phyloP scores from a whole-genome alignment of 768 basidiomycete species.

The Amanita pseudoporphyria region DNA sequence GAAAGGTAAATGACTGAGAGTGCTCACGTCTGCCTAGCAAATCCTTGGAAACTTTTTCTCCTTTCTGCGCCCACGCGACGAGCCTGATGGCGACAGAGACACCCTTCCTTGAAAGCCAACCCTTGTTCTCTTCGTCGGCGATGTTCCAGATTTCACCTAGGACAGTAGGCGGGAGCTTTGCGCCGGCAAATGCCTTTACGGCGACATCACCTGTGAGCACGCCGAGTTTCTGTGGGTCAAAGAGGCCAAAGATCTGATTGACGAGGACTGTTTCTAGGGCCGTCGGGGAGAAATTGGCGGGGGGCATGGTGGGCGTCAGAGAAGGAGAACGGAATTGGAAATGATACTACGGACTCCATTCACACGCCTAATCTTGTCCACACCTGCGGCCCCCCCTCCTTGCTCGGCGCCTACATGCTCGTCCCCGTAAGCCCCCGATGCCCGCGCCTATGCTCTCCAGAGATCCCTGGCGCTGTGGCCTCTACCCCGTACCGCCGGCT shows the following conservation, averaged over 20 bases:
- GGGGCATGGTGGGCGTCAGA: slow-evolving; percentile 28
- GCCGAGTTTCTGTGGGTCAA: slow-evolving; percentile 73
- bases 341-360: not conserved
- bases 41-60: slow-evolving; percentile 54
- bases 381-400: not conserved
- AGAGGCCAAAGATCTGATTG: slow-evolving; percentile 60
- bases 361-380: not conserved
- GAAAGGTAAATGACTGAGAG: slow-evolving; percentile 10
- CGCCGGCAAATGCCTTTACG: slow-evolving; percentile 75
- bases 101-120: slow-evolving; percentile 82
- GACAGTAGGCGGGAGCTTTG: slow-evolving; percentile 64
- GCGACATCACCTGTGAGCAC: slow-evolving; percentile 88
- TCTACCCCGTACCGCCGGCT: not conserved
- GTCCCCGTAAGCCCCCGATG: not conserved
- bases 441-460: not conserved
- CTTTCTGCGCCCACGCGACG: slow-evolving; percentile 90
- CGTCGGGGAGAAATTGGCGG: slow-evolving; percentile 33
- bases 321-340: not conserved
- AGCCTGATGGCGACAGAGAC: slow-evolving; percentile 84
- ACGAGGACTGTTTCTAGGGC: slow-evolving; percentile 50
- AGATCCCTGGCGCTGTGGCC: not conserved
- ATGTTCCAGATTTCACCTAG: slow-evolving; percentile 93
- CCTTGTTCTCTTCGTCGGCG: slow-evolving; percentile 90
- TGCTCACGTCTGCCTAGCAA: slow-evolving; percentile 64
- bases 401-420: not conserved